phyloP scores from a whole-genome alignment of 768 basidiomycete genomes.

The Hydnomerulius pinastri region DNA sequence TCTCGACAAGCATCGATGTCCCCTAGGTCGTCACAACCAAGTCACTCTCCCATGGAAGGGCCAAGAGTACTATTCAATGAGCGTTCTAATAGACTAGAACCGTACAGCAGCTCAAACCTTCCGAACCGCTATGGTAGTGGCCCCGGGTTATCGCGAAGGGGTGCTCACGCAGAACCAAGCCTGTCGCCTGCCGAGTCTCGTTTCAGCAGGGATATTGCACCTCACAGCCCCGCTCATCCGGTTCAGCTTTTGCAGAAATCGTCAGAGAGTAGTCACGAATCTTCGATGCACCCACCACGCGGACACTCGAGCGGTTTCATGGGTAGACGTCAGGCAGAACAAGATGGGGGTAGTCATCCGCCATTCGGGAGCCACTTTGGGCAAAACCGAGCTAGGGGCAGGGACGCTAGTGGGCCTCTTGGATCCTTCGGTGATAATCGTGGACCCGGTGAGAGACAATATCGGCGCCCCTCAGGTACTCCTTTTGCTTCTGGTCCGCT shows the following conservation, averaged over 20 bases:
- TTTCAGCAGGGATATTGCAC: slow-evolving; percentile 45
- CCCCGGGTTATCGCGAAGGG: slow-evolving; percentile 41
- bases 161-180: slow-evolving; percentile 44
- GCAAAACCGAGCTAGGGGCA: slow-evolving; percentile 19
- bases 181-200: slow-evolving; percentile 45
- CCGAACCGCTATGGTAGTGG: slow-evolving; percentile 40
- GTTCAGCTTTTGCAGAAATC: slow-evolving; percentile 67
- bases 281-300: slow-evolving; percentile 17
- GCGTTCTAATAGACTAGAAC: slow-evolving; percentile 86
- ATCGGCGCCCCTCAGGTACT: slow-evolving; percentile 23
- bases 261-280: slow-evolving; percentile 21
- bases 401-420: slow-evolving; percentile 15
- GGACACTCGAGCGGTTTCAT: slow-evolving; percentile 18
- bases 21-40: slow-evolving; percentile 38
- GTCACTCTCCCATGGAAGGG: slow-evolving; percentile 54
- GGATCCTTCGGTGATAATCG: slow-evolving; percentile 20
- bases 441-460: slow-evolving; percentile 15
- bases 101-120: slow-evolving; percentile 60
- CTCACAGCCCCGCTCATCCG: slow-evolving; percentile 39
- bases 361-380: slow-evolving; percentile 13
- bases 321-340: slow-evolving; percentile 19
- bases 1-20: slow-evolving; percentile 34
- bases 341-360: slow-evolving; percentile 14
- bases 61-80: slow-evolving; percentile 94
- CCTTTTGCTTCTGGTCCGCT: slow-evolving; percentile 21